A percentile compares a stretch with the other conserved stretches of the same genome.
Evolutionary conservation across 495 filamentous ascomycete genomes (phyloP).

Genomic region (Penicillium turbatum): DNA sequence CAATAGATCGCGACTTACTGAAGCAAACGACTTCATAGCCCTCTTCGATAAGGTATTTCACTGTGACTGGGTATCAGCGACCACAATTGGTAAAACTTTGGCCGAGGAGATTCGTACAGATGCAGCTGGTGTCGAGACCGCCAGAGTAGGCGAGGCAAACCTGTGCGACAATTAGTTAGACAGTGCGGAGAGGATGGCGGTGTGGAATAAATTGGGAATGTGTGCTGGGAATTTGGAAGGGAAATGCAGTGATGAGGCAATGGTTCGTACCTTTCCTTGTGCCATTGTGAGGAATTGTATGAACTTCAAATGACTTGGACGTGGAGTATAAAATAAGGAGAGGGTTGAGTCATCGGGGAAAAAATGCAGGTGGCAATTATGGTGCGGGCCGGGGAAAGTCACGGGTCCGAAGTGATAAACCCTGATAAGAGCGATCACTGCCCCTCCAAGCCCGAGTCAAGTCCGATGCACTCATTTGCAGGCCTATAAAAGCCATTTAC

Average conservation of each 20-base stretch:
- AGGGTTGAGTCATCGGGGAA: constrained; percentile 32
- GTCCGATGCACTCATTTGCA: background rate
- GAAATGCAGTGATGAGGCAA: background rate
- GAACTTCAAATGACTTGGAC: constrained; percentile 9
- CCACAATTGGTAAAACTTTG: constrained; percentile 2
- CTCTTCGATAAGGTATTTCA: constrained; percentile 65
- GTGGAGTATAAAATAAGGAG: constrained; percentile 14
- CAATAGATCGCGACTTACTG: constrained; percentile 37
- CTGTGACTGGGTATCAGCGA: constrained; percentile 22
- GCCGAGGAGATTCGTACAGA: constrained; percentile 34
- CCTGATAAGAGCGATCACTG: constrained; percentile 16
- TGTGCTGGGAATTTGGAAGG: background rate
- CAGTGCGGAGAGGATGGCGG: constrained; percentile 18
- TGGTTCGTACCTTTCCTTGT: constrained; percentile 25
- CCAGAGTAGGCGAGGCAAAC: constrained; percentile 40
- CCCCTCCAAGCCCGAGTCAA: constrained; percentile 4
- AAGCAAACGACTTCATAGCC: constrained; percentile 66
- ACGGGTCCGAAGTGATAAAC: constrained; percentile 25
- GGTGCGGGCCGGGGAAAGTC: constrained; percentile 27
- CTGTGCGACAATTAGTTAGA: constrained; percentile 23
- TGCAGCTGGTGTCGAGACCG: constrained; percentile 66
- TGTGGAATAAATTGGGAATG: constrained; percentile 9
- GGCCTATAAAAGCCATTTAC: background rate
- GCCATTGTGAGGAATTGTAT: constrained; percentile 22
- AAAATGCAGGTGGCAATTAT: constrained; percentile 28